phyloP scores from a whole-genome alignment of 768 basidiomycete genomes.

The Lactarius deliciosus region DNA sequence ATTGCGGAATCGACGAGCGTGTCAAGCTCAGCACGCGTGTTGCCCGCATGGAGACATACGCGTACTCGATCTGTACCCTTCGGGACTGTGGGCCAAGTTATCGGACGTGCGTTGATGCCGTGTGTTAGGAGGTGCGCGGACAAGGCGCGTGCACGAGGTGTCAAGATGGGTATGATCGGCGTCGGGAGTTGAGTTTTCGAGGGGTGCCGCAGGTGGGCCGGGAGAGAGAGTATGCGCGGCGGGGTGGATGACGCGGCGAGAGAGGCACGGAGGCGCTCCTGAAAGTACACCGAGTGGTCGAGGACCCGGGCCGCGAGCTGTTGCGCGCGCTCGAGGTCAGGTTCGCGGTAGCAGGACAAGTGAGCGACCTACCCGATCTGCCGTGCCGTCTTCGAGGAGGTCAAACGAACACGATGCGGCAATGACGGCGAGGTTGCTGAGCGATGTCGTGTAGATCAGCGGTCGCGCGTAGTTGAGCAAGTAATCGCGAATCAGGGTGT shows the following conservation, averaged over 20 bases:
- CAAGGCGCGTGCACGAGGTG: constrained; percentile 70
- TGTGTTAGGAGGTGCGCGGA: constrained; percentile 57
- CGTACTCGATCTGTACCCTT: constrained; percentile 81
- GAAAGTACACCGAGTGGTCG: constrained; percentile 44
- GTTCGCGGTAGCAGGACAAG: constrained; percentile 17
- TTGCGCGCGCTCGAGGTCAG: constrained; percentile 18
- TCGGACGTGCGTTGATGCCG: constrained; percentile 69
- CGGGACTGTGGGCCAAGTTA: constrained; percentile 88
- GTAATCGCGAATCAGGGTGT: constrained; percentile 71
- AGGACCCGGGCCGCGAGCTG: constrained; percentile 43
- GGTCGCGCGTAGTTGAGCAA: constrained; percentile 90
- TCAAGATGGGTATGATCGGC: constrained; percentile 86
- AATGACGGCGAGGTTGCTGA: constrained; percentile 73
- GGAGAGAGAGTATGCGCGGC: constrained; percentile 36
- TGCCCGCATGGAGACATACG: constrained; percentile 84
- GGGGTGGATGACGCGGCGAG: constrained; percentile 36
- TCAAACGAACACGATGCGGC: constrained; percentile 80
- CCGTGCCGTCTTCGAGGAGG: constrained; percentile 65
- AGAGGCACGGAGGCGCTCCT: constrained; percentile 35
- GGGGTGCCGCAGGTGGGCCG: constrained; percentile 29
- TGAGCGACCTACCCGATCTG: constrained; percentile 49
- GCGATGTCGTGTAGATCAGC: constrained; percentile 88
- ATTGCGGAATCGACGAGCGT: constrained; percentile 52
- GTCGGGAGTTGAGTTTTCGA: constrained; percentile 43
- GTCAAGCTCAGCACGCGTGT: constrained; percentile 63